A percentile compares a stretch with the other conserved stretches of the same genome.
Conservation (phyloP, 2,329 filamentous ascomycete species). For the Diaporthe capsici region DNA sequence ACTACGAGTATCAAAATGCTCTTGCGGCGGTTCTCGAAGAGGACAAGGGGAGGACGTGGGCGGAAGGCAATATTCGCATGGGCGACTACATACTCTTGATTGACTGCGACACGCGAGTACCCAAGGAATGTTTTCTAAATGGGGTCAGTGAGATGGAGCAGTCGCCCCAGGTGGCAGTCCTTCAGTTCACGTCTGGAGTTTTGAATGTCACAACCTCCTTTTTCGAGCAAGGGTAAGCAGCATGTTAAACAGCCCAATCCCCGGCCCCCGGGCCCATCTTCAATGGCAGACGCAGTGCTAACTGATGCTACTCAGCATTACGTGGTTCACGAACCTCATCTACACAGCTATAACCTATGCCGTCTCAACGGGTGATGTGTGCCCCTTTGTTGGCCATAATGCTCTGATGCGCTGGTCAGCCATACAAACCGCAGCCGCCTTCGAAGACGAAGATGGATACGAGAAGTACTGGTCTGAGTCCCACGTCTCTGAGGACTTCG, state of each 20-base stretch:
- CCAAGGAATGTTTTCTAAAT: constrained; percentile 82
- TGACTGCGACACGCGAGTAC: constrained; percentile 85
- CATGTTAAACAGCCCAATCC: no score
- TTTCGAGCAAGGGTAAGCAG: constrained; percentile 74
- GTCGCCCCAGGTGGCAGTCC: constrained; percentile 77
- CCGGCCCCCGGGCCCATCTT: no score
- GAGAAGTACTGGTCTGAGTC: constrained; percentile 87
- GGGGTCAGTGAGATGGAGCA: constrained; percentile 81
- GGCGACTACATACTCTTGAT: constrained; percentile 87
- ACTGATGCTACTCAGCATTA: constrained; percentile 59
- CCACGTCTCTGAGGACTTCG: constrained; percentile 85
- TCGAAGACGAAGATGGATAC: constrained; percentile 74
- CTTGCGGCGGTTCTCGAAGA: constrained; percentile 77
- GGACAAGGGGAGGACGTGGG: constrained; percentile 77
- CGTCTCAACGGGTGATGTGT: constrained; percentile 81
- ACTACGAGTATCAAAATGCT: constrained; percentile 73
- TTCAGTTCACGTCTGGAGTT: constrained; percentile 81
- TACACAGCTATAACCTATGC: constrained; percentile 81
- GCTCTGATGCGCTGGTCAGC: constrained; percentile 82
- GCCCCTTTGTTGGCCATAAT: constrained; percentile 85
- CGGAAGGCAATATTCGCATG: constrained; percentile 88
- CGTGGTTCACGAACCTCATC: constrained; percentile 83
- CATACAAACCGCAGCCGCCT: constrained; percentile 79
- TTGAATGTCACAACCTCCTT: constrained; percentile 82
- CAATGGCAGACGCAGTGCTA: neutral